Evolutionary conservation across 257 asterid genomes (phyloP).

Genomic region (Solanum stenotomum): DNA sequence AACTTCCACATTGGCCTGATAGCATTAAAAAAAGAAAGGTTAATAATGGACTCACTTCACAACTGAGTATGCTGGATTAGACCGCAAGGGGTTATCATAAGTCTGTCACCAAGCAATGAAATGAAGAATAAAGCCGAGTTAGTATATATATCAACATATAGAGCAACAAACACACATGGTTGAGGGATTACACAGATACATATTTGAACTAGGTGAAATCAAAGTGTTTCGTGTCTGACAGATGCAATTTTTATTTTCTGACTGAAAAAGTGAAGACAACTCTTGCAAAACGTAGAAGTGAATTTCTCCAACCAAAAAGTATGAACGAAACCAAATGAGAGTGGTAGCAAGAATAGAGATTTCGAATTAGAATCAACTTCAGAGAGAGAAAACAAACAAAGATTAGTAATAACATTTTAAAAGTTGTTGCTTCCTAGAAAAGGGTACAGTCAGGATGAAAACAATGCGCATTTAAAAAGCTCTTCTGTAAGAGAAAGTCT

Average conservation of each 20-base stretch:
- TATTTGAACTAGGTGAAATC: background rate
- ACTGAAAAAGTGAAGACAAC: background rate
- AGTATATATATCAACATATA: background rate
- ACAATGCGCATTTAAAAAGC: background rate
- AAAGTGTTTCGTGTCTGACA: background rate
- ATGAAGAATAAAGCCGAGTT: background rate
- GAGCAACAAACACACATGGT: background rate
- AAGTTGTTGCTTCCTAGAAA: background rate
- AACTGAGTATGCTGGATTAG: constrained; percentile 48
- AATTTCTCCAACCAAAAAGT: background rate
- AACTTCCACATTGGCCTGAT: background rate
- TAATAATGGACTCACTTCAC: constrained; percentile 29
- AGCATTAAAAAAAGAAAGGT: background rate
- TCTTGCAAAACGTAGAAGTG: background rate
- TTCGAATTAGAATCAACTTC: background rate
- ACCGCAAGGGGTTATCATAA: constrained; percentile 32
- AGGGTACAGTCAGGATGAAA: background rate
- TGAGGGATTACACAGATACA: background rate
- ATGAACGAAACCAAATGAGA: background rate
- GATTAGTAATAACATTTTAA: background rate
- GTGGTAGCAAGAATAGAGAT: background rate
- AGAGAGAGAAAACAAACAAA: background rate
- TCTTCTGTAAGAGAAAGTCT: background rate
- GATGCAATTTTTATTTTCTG: background rate
- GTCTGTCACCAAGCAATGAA: constrained; percentile 16